Base-by-base conservation (phyloP, 192 early-diverging fungal genomes). In the Gigaspora rosea region DNA sequence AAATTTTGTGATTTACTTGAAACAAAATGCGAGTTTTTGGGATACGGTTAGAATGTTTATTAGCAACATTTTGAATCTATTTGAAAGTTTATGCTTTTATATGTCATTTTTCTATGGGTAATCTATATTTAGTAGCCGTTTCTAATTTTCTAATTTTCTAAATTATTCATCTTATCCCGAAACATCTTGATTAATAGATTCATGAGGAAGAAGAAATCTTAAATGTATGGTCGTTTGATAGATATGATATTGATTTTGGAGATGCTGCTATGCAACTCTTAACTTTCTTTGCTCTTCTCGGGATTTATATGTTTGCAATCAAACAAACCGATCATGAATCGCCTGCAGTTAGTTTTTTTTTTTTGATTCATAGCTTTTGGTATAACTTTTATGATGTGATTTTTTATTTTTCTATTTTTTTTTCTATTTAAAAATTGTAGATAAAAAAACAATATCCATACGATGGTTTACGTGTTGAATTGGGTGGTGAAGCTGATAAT, bases 161-260 rank as follows among this genome's bases (percentile, higher is more conserved):
- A 41, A 41, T 41, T 1, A 41, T 6, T 41, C 41, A 41, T 41
- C 7, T 41, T 7, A 41, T 41, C 41, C 41, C 41, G 7, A 41
- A 50, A 51, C 32, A 8, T 52, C 8, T 51, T 52, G 20, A 12
- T 70, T 33, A 32, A 36, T n/a, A 71, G 70, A 32, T 71, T 33
- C 70, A 71, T 54, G 70, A 71, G 52, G 50, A 71, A 71, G 70
- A 71, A 71, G 70, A 71, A n/a, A 27, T 35, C 15, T 12, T 71
- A 56, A 71, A 46, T 36, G 50, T 71, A 22, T 71, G 49, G 49
- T 20, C 49, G 12, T 35, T 56, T 56, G 70, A 71, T 56, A 51
- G 51, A 54, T 71, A 71, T 52, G 46, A 51, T 56, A 27, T n/a
- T 66, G 10, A 66, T 16, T 41, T n/a, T 46, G n/a, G 35, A 8